Conservation (phyloP, 2,329 filamentous ascomycete genomes). For the Ophiostoma australiae region DNA sequence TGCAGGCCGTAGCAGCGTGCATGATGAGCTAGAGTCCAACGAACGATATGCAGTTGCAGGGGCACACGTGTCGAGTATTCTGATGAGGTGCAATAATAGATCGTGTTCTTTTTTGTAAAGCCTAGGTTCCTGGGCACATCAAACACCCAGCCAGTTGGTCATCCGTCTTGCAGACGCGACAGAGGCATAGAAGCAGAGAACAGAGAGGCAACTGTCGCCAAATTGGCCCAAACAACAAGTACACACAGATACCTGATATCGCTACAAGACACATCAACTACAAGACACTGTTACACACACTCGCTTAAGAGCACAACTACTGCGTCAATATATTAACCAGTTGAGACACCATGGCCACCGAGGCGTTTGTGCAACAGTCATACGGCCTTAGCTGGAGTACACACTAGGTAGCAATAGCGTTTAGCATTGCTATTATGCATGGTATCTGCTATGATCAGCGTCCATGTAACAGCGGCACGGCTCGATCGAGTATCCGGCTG, state of each 20-base stretch:
- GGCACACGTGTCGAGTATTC: background rate
- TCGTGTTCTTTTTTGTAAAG: background rate
- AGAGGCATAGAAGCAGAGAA: too few relatives aligned
- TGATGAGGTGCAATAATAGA: background rate
- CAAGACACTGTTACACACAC: constrained; percentile 1
- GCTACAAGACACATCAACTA: background rate
- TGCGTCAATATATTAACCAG: background rate
- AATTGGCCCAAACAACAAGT: background rate
- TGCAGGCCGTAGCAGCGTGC: background rate
- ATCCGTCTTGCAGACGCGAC: too few relatives aligned
- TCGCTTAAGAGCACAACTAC: background rate
- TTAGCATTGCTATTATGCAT: background rate
- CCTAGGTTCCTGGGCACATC: background rate
- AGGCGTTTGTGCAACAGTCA: background rate
- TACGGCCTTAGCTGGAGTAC: background rate
- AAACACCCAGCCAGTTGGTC: background rate
- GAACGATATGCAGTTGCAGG: background rate
- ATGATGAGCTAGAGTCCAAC: background rate
- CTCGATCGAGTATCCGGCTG: constrained; percentile 6
- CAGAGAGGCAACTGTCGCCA: background rate
- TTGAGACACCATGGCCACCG: background rate
- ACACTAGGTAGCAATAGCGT: background rate
- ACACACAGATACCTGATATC: background rate
- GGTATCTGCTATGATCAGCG: background rate
- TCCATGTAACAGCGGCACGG: background rate